Conservation (phyloP, 495 filamentous ascomycete genomes). For the Tuber brumale region DNA sequence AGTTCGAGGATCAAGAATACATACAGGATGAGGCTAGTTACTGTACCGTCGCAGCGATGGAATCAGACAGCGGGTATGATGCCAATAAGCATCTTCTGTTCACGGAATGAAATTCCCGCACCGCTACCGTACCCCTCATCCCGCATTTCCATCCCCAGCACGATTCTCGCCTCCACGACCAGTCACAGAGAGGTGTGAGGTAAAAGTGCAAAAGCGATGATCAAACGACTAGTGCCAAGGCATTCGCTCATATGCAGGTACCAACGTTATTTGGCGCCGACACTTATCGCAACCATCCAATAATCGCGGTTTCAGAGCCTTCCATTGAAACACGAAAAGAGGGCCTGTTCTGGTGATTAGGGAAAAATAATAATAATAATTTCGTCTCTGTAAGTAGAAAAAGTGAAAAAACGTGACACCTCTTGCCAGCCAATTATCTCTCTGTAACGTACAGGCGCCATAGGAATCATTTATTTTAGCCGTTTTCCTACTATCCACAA, state of each 20-base stretch:
- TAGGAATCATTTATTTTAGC: not conserved
- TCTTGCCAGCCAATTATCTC: not conserved
- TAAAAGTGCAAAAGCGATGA: not conserved
- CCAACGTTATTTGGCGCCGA: conserved; percentile 2
- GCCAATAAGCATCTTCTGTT: not conserved
- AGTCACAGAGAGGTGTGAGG: not conserved
- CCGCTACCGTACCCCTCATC: not conserved
- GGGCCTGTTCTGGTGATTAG: not conserved
- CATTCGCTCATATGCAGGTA: not conserved
- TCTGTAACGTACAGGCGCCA: not conserved
- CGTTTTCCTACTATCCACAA: not conserved
- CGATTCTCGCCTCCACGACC: not conserved
- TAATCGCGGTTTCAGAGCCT: not conserved
- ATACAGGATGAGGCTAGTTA: not conserved
- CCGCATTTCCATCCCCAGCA: not conserved
- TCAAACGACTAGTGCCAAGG: not conserved
- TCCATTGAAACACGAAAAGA: not conserved
- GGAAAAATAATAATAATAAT: not conserved
- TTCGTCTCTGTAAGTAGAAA: not conserved
- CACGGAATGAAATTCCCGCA: not conserved
- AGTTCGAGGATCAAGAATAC: not conserved
- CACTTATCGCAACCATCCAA: not conserved
- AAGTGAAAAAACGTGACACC: not conserved
- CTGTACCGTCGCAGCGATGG: not conserved
- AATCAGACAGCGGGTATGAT: not conserved